These are phyloP conservation scores for Nakaseomyces sp. DNA, from an alignment of 1,139 yeast species.

Conservation along the genomic window DNA sequence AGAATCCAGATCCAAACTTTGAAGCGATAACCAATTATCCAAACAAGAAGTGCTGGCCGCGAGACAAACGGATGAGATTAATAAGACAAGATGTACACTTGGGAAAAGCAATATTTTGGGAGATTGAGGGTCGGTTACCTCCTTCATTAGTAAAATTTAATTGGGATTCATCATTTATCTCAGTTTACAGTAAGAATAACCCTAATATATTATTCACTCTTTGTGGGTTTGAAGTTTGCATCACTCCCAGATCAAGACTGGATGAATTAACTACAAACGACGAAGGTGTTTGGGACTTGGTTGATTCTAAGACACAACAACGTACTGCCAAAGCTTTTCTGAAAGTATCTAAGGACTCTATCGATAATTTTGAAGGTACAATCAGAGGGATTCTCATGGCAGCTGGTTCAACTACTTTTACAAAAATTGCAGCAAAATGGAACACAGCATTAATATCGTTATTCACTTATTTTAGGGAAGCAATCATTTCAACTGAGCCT, in stretches of 20 bases:
- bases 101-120: slow-evolving; percentile 93
- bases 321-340: slow-evolving; percentile 84
- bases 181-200: slow-evolving; percentile 85
- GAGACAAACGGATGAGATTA: slow-evolving; percentile 82
- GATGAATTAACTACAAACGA: slow-evolving; percentile 42
- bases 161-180: slow-evolving; percentile 78
- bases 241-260: slow-evolving; percentile 64
- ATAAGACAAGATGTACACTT: slow-evolving; percentile 87
- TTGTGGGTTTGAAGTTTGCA: slow-evolving; percentile 93
- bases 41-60: slow-evolving; percentile 90
- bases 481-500: slow-evolving; percentile 74
- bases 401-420: slow-evolving; percentile 91
- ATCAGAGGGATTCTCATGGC: slow-evolving; percentile 89
- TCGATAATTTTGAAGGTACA: slow-evolving; percentile 71
- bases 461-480: slow-evolving; percentile 88
- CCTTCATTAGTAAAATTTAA: slow-evolving; percentile 58
- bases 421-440: slow-evolving; percentile 94
- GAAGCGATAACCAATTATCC: slow-evolving; percentile 83
- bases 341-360: slow-evolving; percentile 73
- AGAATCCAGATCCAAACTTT: slow-evolving; percentile 87
- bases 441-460: slow-evolving; percentile 82
- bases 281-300: slow-evolving; percentile 90
- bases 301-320: slow-evolving; percentile 64
- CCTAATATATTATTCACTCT: slow-evolving; percentile 80
- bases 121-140: slow-evolving; percentile 72